Evolutionary conservation across 2,329 filamentous ascomycete genomes (phyloP).

Genomic region (Fusarium sterilihyphosum): DNA sequence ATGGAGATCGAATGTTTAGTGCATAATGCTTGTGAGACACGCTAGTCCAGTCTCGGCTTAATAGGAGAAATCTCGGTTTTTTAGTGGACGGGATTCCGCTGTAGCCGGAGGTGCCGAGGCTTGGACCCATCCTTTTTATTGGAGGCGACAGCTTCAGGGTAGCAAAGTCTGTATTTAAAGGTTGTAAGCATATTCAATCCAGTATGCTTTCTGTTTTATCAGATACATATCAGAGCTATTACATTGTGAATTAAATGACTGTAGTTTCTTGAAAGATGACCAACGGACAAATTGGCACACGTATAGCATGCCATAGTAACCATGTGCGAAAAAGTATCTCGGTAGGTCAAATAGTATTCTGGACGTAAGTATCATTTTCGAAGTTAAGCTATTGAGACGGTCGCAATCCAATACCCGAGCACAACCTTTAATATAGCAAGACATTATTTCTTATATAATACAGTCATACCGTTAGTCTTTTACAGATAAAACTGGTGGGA

Average conservation of each 20-base stretch:
- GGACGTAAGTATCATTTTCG: too few species aligned
- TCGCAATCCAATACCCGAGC: rapidly evolving
- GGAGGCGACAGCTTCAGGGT: neutral
- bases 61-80: neutral
- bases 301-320: too few species aligned
- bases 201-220: neutral
- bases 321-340: rapidly evolving
- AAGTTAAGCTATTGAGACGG: too few species aligned
- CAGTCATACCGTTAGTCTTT: rapidly evolving
- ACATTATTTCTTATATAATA: neutral
- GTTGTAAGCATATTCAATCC: rapidly evolving
- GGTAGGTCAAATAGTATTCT: too few species aligned
- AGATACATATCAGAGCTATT: neutral
- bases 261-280: rapidly evolving
- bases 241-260: rapidly evolving
- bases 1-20: neutral
- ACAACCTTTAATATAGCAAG: rapidly evolving
- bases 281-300: neutral
- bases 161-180: neutral
- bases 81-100: neutral
- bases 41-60: neutral
- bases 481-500: rapidly evolving
- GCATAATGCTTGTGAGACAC: neutral
- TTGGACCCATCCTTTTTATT: too few species aligned
- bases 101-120: neutral